A percentile compares a stretch with the other conserved stretches of the same genome.
phyloP scores from a whole-genome alignment of 1,284 basidiomycete genomes.

The Pseudozyma tsukubaensis region DNA sequence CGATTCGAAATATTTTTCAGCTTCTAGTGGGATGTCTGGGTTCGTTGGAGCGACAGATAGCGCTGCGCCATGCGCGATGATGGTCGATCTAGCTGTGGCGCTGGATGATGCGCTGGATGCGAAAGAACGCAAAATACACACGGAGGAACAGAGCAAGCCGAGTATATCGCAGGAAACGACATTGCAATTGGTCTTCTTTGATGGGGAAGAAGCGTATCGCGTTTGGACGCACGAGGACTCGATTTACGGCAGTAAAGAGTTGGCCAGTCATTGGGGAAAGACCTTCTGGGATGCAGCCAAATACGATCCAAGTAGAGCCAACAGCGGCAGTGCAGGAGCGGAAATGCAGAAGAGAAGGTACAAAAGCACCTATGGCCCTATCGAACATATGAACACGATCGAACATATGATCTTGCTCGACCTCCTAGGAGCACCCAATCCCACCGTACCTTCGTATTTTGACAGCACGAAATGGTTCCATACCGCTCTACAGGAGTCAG shows the following conservation, averaged over 20 bases:
- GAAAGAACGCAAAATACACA: constrained; percentile 35
- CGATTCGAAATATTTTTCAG: constrained; percentile 93
- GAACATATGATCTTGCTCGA: constrained; percentile 66
- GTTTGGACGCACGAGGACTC: constrained; percentile 90
- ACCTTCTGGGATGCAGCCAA: constrained; percentile 34
- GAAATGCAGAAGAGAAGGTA: constrained; percentile 21
- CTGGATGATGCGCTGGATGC: constrained; percentile 59
- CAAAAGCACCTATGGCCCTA: constrained; percentile 31
- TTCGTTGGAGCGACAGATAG: constrained; percentile 98
- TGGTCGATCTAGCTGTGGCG: constrained; percentile 62
- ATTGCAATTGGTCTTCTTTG: constrained; percentile 94
- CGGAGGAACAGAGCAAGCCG: constrained; percentile 4
- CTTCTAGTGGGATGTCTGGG: constrained; percentile 74
- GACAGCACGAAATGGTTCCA: constrained; percentile 59
- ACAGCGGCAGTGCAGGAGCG: too few relatives aligned
- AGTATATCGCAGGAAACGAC: constrained; percentile 78
- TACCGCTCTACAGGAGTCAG: constrained; percentile 40
- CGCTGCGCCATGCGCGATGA: constrained; percentile 90
- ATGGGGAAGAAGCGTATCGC: constrained; percentile 96
- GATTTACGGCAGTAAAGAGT: constrained; percentile 82
- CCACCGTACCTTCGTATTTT: constrained; percentile 58
- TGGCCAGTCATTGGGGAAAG: constrained; percentile 48
- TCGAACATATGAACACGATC: constrained; percentile 61
- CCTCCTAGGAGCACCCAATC: constrained; percentile 57
- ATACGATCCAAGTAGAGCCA: constrained; percentile 12